Evolutionary conservation across 2,329 filamentous ascomycete species (phyloP).

Genomic region (Talaromyces sp.): DNA sequence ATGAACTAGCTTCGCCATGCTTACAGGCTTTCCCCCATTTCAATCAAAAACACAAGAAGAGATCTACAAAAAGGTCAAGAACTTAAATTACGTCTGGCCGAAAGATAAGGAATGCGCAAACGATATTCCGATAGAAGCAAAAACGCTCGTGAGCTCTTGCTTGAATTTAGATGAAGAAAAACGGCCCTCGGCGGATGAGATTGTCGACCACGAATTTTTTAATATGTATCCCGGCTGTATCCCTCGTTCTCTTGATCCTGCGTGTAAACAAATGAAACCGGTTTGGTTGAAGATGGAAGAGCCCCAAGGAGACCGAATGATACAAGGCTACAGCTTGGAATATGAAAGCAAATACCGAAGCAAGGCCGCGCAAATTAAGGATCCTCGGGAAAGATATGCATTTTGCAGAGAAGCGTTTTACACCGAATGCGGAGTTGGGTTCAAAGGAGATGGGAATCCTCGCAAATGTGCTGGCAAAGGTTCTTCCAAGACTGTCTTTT

Average conservation of each 20-base stretch:
- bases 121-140: slow-evolving; percentile 49
- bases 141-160: slow-evolving; percentile 46
- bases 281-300: slow-evolving; percentile 43
- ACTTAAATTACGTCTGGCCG: slow-evolving; percentile 49
- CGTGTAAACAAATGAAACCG: slow-evolving; percentile 39
- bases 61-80: slow-evolving; percentile 50
- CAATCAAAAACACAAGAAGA: slow-evolving; percentile 65
- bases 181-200: slow-evolving; percentile 48
- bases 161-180: slow-evolving; percentile 48
- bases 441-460: slow-evolving; percentile 38
- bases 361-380: slow-evolving; percentile 36
- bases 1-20: slow-evolving; percentile 74
- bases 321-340: slow-evolving; percentile 43
- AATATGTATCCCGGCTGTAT: slow-evolving; percentile 49
- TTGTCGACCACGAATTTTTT: slow-evolving; percentile 50
- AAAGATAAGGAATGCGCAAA: slow-evolving; percentile 43
- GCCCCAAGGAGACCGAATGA: slow-evolving; percentile 46
- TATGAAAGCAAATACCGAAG: slow-evolving; percentile 37
- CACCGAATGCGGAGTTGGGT: slow-evolving; percentile 44
- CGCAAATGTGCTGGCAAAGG: slow-evolving; percentile 45
- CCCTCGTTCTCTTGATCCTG: slow-evolving; percentile 41
- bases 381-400: slow-evolving; percentile 36
- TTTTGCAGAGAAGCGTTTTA: slow-evolving; percentile 44
- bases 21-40: slow-evolving; percentile 93
- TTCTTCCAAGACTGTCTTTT: slow-evolving; percentile 44